A percentile compares a stretch with the other conserved stretches of the same genome.
Evolutionary conservation across 352 stramenopile species (phyloP).

Genomic region (Globisporangium camurandrum): DNA sequence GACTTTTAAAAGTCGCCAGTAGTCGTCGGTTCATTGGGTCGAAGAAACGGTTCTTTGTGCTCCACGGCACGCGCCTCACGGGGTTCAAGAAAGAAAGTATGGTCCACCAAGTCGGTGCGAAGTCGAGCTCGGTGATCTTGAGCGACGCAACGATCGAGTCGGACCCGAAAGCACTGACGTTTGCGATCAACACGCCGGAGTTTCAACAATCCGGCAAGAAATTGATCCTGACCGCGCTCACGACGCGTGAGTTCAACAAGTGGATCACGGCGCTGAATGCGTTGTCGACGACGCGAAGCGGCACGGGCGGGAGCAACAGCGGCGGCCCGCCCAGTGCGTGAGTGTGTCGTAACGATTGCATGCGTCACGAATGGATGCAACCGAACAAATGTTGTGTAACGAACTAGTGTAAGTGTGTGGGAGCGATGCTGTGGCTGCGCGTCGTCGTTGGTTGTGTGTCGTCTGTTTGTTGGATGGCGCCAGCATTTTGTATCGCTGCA

Average conservation of each 20-base stretch:
- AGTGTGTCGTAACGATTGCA: conserved; percentile 4
- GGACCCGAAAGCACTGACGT: conserved; percentile 57
- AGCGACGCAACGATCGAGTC: conserved; percentile 59
- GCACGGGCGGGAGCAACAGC: no score
- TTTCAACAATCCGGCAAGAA: conserved; percentile 70
- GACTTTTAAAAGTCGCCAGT: conserved; percentile 70
- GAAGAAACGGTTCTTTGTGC: conserved; percentile 83
- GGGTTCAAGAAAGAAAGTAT: conserved; percentile 74
- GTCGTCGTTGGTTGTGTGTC: no score
- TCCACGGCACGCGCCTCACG: conserved; percentile 49
- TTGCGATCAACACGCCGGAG: conserved; percentile 75
- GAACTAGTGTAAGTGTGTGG: no score
- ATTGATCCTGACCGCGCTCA: conserved; percentile 65
- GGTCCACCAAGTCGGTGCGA: conserved; percentile 62
- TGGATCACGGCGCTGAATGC: conserved; percentile 63
- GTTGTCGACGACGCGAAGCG: conserved; percentile 26
- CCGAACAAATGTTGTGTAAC: no score
- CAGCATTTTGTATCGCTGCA: no score
- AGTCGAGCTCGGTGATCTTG: conserved; percentile 65
- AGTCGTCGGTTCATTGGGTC: conserved; percentile 72
- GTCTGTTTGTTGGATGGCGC: no score
- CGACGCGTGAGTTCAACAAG: conserved; percentile 80
- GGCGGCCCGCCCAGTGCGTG: conserved; percentile 33
- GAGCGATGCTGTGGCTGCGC: no score
- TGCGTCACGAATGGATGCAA: neutral